Conservation (phyloP, 2,329 filamentous ascomycete genomes). For the Dichotomopilus funicola region DNA sequence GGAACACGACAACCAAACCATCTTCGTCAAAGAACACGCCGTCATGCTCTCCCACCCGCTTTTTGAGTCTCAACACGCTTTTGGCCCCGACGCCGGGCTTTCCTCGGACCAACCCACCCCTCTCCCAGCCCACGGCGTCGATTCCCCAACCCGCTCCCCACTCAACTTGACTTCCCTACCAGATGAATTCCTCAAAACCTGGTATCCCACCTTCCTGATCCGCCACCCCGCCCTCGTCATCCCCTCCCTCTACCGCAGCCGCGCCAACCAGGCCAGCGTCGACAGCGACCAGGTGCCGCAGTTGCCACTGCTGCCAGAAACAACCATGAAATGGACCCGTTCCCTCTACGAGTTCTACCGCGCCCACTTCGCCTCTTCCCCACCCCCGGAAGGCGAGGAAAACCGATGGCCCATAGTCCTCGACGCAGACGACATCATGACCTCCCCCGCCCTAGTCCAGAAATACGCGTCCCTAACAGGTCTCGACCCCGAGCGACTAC, state of each 20-base stretch:
- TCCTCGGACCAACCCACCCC: neutral
- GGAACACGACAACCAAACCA: neutral
- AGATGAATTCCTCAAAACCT: neutral
- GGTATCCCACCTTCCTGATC: neutral
- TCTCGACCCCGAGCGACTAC: too few relatives aligned
- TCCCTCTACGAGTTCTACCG: too few relatives aligned
- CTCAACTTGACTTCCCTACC: neutral
- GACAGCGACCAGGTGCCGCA: neutral
- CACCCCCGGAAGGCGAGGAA: too few relatives aligned
- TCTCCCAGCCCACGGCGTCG: neutral
- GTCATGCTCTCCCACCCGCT: neutral
- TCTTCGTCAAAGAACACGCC: neutral
- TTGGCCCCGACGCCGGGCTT: neutral
- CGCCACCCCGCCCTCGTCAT: neutral
- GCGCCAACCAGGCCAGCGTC: neutral
- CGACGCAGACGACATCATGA: too few relatives aligned
- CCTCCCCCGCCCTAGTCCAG: too few relatives aligned
- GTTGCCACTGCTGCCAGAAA: too few relatives aligned
- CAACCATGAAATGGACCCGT: too few relatives aligned
- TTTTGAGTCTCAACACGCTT: neutral
- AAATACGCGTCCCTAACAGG: too few relatives aligned
- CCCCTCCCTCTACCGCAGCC: constrained; percentile 1
- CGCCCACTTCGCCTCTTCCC: too few relatives aligned
- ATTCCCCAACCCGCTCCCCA: neutral
- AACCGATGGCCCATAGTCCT: too few relatives aligned